Base-by-base conservation (phyloP, 257 asterid genomes). In the Solanum rostratum region DNA sequence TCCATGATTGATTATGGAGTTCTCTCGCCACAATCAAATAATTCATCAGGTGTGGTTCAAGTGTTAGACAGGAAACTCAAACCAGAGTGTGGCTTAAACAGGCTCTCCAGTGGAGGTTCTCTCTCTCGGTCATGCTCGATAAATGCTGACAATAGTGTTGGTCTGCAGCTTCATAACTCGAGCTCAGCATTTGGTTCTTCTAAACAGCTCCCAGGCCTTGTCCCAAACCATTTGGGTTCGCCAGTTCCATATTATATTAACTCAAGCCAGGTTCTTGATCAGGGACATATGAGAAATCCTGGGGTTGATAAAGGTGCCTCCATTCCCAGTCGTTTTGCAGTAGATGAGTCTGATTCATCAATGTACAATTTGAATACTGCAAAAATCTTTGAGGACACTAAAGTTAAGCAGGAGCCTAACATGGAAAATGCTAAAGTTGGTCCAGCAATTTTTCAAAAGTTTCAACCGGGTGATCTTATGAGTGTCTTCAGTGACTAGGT, bases 401-500 rank as follows among this genome's bases (percentile, higher is more conserved):
- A 86, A 84, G 92, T 93, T 89, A 94, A 94, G 92, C 92, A 85
- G 91, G 97, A 93, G 87, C 92, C 93, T 24, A 87, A 52, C 84
- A 86, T 19, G 78, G 91, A 90, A 70, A 92, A 86, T 90, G 86
- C 86, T 37, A 86, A 46, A 84, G 84, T 91, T 85, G 90, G 91
- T 18, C 37, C 86, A 86, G 88, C 90, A 24, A 80, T 74, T 52
- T 86, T 84, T 85, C 91, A 70, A 84, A 86, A 53, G 30, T 43
- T 88, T 84, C 73, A 90, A 86, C 63, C 89, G 54, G 88, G 89
- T 87, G 95, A 91, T 86, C 89, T 82, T 59, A 92, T 83, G 93
- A 85, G 93, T 76, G 93, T 89, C 84, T 91, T 89, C 87, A 84
- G 90, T n/a, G 92, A 92, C 83, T 91, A 91, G 97, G 97, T 94